These are phyloP conservation scores for Salix suchowensis DNA, from an alignment of 345 rosid genomes.

Conservation along the genomic window DNA sequence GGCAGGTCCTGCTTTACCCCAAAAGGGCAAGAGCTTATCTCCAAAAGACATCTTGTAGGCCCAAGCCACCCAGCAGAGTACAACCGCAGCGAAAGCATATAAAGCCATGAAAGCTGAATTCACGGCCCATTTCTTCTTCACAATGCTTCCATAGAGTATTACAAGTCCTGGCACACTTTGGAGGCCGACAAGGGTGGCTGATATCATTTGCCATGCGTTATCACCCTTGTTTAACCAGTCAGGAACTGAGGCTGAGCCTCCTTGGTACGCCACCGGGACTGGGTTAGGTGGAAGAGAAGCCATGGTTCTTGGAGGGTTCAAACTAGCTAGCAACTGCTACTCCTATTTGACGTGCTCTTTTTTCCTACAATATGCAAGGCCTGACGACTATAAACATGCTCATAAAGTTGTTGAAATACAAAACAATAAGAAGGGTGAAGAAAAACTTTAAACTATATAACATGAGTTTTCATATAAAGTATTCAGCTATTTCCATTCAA, in stretches of 20 bases:
- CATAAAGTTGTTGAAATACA: too few relatives aligned
- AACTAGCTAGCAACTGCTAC: background rate
- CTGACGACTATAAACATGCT: background rate
- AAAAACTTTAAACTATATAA: too few relatives aligned
- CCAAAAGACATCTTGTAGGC: slow-evolving; percentile 52
- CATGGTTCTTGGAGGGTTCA: background rate
- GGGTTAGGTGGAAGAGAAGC: slow-evolving; percentile 25
- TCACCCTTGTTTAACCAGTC: slow-evolving; percentile 51
- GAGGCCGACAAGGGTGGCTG: slow-evolving; percentile 44
- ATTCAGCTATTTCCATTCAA: too few relatives aligned
- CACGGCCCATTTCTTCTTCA: slow-evolving; percentile 46
- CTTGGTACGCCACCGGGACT: slow-evolving; percentile 35
- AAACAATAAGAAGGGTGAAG: too few relatives aligned
- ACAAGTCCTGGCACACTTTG: slow-evolving; percentile 47
- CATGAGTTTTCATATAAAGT: too few relatives aligned
- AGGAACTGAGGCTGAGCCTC: slow-evolving; percentile 24
- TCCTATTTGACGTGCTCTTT: background rate
- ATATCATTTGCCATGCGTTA: slow-evolving; percentile 48
- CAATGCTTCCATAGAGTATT: slow-evolving; percentile 47
- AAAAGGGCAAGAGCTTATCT: slow-evolving; percentile 41
- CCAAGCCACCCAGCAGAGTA: slow-evolving; percentile 45
- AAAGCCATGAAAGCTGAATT: slow-evolving; percentile 55
- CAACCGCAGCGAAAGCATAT: slow-evolving; percentile 43
- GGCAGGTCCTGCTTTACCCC: slow-evolving; percentile 52
- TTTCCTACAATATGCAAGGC: background rate